Evolutionary conservation across 2,329 filamentous ascomycete species (phyloP).

Genomic region (Fusarium goolgardi): DNA sequence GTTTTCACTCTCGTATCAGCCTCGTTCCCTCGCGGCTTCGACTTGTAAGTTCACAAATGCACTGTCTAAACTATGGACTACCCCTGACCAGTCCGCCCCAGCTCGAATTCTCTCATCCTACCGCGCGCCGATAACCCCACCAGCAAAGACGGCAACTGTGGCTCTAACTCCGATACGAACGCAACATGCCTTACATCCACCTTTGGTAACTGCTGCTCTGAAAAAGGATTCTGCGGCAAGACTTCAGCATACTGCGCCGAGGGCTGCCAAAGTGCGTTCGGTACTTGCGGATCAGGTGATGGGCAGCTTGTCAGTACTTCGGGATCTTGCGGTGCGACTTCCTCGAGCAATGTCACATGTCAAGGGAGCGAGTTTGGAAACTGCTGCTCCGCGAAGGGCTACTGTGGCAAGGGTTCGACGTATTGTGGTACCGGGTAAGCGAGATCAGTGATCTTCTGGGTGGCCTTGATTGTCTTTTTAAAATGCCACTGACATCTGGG

Average conservation of each 20-base stretch:
- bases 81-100: not conserved
- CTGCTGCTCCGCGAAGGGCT: conserved; percentile 2
- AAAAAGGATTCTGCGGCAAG: conserved; percentile 19
- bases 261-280: conserved; percentile 13
- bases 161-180: conserved; percentile 20
- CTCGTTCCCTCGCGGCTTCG: not conserved
- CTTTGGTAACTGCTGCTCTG: conserved; percentile 21
- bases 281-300: conserved; percentile 2
- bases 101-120: conserved; percentile 11
- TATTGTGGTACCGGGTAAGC: conserved; percentile 8
- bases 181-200: conserved; percentile 25
- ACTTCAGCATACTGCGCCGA: conserved; percentile 18
- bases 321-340: conserved; percentile 4
- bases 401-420: conserved; percentile 3
- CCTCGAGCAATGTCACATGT: conserved; percentile 5
- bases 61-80: not conserved
- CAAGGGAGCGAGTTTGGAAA: conserved; percentile 7
- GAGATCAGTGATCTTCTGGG: not conserved
- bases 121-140: conserved; percentile 13
- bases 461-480: fast-evolving
- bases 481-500: not conserved
- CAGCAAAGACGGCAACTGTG: conserved; percentile 24
- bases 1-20: not conserved
- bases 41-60: not conserved
- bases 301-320: conserved; percentile 14